These are phyloP conservation scores for Penicillium janthinellum DNA, from an alignment of 2,329 filamentous ascomycete species.

Conservation along the genomic window DNA sequence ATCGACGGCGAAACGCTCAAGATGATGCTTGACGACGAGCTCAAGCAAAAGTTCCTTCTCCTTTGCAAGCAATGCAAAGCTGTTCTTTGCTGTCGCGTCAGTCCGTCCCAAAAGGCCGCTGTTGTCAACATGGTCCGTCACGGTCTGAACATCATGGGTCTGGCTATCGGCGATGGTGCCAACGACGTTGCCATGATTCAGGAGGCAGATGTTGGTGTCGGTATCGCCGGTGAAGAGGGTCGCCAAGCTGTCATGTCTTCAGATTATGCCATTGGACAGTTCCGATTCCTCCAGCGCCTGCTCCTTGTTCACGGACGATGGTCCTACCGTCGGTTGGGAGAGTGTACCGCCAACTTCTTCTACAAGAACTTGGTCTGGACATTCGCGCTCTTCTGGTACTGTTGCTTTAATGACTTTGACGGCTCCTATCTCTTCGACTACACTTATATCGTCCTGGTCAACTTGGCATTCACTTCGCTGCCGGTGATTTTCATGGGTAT, in stretches of 20 bases:
- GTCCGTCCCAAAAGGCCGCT: conserved; percentile 94
- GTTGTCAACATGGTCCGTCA: conserved; percentile 95
- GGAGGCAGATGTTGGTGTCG: conserved; percentile 93
- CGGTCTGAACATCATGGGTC: conserved; percentile 92
- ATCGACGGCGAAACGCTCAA: conserved; percentile 94
- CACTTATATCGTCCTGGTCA: conserved; percentile 95
- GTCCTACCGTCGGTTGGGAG: conserved; percentile 92
- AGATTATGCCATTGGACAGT: conserved; percentile 93
- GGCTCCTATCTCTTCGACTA: conserved; percentile 97
- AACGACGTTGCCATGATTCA: conserved; percentile 99
- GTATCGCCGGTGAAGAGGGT: conserved; percentile 90
- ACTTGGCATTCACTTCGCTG: conserved; percentile 92
- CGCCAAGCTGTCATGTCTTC: conserved; percentile 94
- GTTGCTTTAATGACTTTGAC: conserved; percentile 93
- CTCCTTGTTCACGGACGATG: conserved; percentile 89
- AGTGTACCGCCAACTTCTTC: conserved; percentile 98
- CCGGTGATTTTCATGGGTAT: conserved; percentile 96
- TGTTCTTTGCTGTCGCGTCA: conserved; percentile 95
- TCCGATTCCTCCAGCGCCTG: conserved; percentile 81
- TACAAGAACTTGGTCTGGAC: conserved; percentile 99
- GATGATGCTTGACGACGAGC: conserved; percentile 75
- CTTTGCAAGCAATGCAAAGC: conserved; percentile 97
- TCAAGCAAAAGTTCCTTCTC: conserved; percentile 90
- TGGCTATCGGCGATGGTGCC: conserved; percentile 89
- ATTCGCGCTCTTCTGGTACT: conserved; percentile 95